Evolutionary conservation across 805 yeast species (phyloP), one percentile per base, ranked within the genome.

Genomic region (Teunomyces cretensis): DNA sequence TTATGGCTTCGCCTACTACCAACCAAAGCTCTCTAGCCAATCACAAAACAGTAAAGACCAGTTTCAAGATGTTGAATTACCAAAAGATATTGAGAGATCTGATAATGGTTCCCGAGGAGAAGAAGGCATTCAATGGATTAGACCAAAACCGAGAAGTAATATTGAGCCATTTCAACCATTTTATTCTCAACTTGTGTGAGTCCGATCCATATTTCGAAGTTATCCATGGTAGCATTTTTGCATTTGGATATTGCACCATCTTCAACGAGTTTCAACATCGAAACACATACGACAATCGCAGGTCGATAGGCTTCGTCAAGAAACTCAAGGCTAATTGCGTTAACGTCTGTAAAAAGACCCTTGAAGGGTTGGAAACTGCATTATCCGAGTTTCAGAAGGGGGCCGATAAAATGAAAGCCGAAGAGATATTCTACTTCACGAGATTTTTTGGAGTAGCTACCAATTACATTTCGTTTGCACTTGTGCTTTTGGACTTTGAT

Each of bases 201-300:
- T 19, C 26, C 5, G 15, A 22, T 16, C 42, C 31, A 15, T 15
- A 24, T n/a, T 30, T 16, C 11, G 46, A 45, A 9, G 24, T 55
- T 4, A 37, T 53, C 12, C 32, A 41, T 19, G 53, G 55, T 26
- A 36, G 54, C 13, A 47, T 47, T 33, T 35, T 57, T 4, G 51
- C 52, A 35, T 39, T 59, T 15, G 64, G 64, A 9, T 51, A 48
- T 32, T 41, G 49, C 3, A 41, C 53, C 2, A 39, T 56, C 2
- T 22, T 43, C 12, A 58, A 47, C 39, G 46, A 42, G 19, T 43
- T 56, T 32, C 50, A 46, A 15, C 32, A 42, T 9, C 17, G 6
- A 13, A 30, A 12, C 7, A 15, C 27, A 16, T 39, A 39, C 11
- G 15, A 35, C 30, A 11, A 26, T 9, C n/a, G 13, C 5, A 16